Evolutionary conservation across 2,329 filamentous ascomycete species (phyloP), one percentile per base, ranked within the genome.

Genomic region (Colletotrichum chlorophyti): DNA sequence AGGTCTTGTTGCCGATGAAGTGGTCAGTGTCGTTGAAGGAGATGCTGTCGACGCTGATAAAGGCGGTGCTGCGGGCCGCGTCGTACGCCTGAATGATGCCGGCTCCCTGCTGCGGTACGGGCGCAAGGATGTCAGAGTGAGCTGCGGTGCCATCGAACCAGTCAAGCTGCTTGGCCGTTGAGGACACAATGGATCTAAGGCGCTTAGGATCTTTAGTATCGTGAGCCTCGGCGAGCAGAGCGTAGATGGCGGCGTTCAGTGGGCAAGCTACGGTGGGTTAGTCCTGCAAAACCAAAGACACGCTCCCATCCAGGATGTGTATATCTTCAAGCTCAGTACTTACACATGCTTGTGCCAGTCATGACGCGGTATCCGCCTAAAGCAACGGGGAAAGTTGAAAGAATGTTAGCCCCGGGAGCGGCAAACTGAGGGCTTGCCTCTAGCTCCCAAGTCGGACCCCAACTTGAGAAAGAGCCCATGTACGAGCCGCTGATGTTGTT

Each of bases 21-120:
- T 88, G 68, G 62, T 83, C 82, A 0, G 84, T 85, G 66, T 89
- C 86, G 65, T 89, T 88, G 71, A 88, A 87, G 3, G 83, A 79
- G 14, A 89, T 70, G 66, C 80, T 83, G 10, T 81, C 80, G 6
- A 77, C 79, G 64, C 79, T 80, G n/a, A 88, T 72, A 7, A 83
- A 66, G 2, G 80, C 80, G 2, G 77, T 83, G 11, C 80, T 74
- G 60, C 81, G 79, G 5, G 85, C 82, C 3, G 84, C 83, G 58
- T 86, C 81, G 61, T 81, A 81, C 3, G 83, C 85, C 63, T 86
- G 83, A 41, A 89, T 72, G 7, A 88, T 72, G 35, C 86, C 86
- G 19, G 73, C 80, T 10, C 86, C 86, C 64, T 87, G 83, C 65
- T 89, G 86, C 3, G 80, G 71, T 9, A 86, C 81, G 0, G 86